phyloP scores from a whole-genome alignment of 2,329 filamentous ascomycete species.

The Aureobasidium mangrovei region DNA sequence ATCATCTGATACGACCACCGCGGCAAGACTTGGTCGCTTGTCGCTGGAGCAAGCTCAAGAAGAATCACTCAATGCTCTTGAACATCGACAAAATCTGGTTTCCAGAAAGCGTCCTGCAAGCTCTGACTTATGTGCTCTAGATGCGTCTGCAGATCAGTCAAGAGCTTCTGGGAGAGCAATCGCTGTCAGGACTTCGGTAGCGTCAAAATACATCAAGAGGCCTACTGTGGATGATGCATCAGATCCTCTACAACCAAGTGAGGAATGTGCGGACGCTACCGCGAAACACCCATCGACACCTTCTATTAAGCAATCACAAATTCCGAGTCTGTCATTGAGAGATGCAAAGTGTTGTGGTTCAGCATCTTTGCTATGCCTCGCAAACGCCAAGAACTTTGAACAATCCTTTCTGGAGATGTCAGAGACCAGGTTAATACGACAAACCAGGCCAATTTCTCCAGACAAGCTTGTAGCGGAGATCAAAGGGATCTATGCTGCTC shows the following conservation, averaged over 20 bases:
- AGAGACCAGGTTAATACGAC: neutral
- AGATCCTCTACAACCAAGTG: neutral
- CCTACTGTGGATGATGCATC: neutral
- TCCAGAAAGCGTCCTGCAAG: conserved; percentile 6
- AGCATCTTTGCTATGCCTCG: too few species aligned
- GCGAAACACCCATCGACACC: neutral
- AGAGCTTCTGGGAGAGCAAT: neutral
- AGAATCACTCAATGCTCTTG: neutral
- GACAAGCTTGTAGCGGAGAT: conserved; percentile 75
- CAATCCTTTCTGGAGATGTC: too few species aligned
- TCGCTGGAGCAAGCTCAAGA: neutral
- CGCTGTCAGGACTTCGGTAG: neutral
- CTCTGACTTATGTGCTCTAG: conserved; percentile 1
- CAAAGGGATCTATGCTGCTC: conserved; percentile 70
- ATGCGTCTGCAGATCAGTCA: neutral
- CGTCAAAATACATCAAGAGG: conserved; percentile 2
- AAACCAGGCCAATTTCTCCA: conserved; percentile 57
- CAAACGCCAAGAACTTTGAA: too few species aligned
- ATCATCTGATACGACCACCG: neutral
- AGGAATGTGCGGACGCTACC: neutral
- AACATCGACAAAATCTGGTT: neutral
- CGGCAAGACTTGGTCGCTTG: conserved; percentile 1
- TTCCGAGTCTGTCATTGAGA: neutral
- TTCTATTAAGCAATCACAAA: neutral
- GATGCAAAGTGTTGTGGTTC: neutral